Evolutionary conservation across 306 rosid genomes (phyloP).

Genomic region (Citrullus mucosospermus): DNA sequence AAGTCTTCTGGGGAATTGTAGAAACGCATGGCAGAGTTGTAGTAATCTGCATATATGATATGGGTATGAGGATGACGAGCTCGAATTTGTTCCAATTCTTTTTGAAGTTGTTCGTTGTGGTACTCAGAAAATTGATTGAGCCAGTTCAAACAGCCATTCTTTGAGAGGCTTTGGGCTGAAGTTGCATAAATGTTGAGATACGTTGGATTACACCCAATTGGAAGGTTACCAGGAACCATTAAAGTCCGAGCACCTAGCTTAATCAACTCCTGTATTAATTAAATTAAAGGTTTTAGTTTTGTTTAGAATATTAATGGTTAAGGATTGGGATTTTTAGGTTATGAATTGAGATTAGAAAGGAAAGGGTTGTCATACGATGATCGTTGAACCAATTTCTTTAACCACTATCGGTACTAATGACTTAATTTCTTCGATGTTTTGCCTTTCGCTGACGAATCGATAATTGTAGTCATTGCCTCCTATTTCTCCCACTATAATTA

Average conservation of each 20-base stretch:
- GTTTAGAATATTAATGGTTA: no score
- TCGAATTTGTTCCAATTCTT: conserved; percentile 14
- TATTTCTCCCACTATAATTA: conserved; percentile 43
- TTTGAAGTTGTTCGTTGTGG: conserved; percentile 26
- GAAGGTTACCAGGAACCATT: no score
- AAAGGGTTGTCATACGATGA: no score
- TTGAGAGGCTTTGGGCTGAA: conserved; percentile 9
- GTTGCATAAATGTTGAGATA: conserved; percentile 23
- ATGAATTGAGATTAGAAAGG: no score
- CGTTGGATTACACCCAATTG: conserved; percentile 16
- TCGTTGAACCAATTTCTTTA: neutral
- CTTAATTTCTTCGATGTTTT: conserved; percentile 10
- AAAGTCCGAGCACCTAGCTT: no score
- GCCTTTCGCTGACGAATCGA: neutral
- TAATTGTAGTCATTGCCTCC: conserved; percentile 50
- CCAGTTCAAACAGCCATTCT: conserved; percentile 32
- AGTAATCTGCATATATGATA: conserved; percentile 39
- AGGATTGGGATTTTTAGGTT: no score
- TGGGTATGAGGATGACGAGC: conserved; percentile 14
- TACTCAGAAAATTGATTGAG: conserved; percentile 25
- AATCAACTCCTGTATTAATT: no score
- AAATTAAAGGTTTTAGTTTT: no score
- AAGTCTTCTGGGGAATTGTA: conserved; percentile 24
- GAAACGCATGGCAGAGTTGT: conserved; percentile 21
- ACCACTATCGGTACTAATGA: conserved; percentile 26